Conservation (phyloP, 2,329 filamentous ascomycete species). For the Venturiaceae sp. region DNA sequence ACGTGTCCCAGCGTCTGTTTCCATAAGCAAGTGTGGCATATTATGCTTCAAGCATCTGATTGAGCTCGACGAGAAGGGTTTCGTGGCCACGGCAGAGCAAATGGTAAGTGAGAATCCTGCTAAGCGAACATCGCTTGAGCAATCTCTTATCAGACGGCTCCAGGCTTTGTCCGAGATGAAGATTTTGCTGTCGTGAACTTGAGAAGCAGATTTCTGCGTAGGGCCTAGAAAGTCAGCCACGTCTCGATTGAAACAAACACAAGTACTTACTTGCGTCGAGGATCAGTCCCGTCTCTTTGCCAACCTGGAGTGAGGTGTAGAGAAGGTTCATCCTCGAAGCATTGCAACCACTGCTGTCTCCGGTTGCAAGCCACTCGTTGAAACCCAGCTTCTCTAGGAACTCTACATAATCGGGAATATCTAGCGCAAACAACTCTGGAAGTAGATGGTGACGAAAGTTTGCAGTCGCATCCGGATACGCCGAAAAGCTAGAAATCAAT, state of each 20-base stretch:
- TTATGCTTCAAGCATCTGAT: constrained; percentile 55
- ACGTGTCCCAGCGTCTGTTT: constrained; percentile 77
- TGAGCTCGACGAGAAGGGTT: constrained; percentile 55
- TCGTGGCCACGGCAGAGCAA: constrained; percentile 63
- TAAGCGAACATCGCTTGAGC: constrained; percentile 49
- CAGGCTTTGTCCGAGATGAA: constrained; percentile 41
- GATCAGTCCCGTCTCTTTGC: constrained; percentile 36
- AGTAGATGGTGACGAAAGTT: constrained; percentile 37
- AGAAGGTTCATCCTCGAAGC: constrained; percentile 14
- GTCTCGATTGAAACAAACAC: background rate
- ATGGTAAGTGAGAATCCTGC: constrained; percentile 75
- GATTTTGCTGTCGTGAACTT: constrained; percentile 31
- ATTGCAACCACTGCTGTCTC: constrained; percentile 3
- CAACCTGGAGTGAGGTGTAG: constrained; percentile 30
- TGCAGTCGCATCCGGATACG: constrained; percentile 24
- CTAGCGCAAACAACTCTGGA: constrained; percentile 34
- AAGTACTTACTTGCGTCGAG: constrained; percentile 23
- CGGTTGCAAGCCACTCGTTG: constrained; percentile 11
- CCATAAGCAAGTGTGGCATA: constrained; percentile 64
- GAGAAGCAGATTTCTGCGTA: constrained; percentile 17
- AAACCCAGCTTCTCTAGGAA: constrained; percentile 31
- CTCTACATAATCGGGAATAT: constrained; percentile 25
- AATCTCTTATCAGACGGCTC: constrained; percentile 25
- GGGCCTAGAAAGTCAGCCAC: background rate
- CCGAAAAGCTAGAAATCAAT: constrained; percentile 20